Evolutionary conservation across 805 yeast species (phyloP).

Genomic region (Yarrowia sp.): DNA sequence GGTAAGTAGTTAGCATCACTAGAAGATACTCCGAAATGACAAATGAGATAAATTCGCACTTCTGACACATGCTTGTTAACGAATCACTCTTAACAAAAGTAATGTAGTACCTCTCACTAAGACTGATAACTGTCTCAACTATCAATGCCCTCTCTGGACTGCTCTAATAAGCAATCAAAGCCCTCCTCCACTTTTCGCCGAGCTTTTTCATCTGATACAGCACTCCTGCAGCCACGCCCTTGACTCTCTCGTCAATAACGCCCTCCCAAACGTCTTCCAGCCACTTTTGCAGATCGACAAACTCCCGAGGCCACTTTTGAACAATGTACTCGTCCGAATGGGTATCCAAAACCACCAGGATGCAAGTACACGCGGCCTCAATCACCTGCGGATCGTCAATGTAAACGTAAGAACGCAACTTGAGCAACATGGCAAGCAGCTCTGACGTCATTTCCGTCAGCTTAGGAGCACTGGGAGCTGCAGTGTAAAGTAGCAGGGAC

Average conservation of each 20-base stretch:
- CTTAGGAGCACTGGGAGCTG: constrained; percentile 53
- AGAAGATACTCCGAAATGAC: no score
- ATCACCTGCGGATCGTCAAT: constrained; percentile 30
- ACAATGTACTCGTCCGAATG: constrained; percentile 34
- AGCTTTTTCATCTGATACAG: constrained; percentile 34
- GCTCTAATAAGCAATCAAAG: constrained; percentile 26
- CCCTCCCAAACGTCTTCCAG: constrained; percentile 35
- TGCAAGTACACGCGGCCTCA: constrained; percentile 37
- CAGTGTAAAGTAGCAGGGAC: constrained; percentile 53
- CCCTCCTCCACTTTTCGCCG: constrained; percentile 32
- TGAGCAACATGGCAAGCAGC: constrained; percentile 38
- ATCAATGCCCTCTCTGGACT: no score
- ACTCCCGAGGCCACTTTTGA: constrained; percentile 32
- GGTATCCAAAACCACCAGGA: constrained; percentile 37
- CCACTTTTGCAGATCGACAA: constrained; percentile 37
- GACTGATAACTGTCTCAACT: no score
- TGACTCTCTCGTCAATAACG: constrained; percentile 33
- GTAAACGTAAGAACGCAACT: constrained; percentile 16
- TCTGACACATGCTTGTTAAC: no score
- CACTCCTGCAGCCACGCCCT: constrained; percentile 37
- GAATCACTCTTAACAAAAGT: no score
- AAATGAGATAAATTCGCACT: no score
- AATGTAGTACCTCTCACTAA: no score
- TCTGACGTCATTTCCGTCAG: constrained; percentile 58
- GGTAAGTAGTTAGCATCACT: no score